Percentiles rank a stretch among this genome's conserved stretches.
Evolutionary conservation across 1,284 basidiomycete species (phyloP).

Genomic region (Cystobasidium sp.): DNA sequence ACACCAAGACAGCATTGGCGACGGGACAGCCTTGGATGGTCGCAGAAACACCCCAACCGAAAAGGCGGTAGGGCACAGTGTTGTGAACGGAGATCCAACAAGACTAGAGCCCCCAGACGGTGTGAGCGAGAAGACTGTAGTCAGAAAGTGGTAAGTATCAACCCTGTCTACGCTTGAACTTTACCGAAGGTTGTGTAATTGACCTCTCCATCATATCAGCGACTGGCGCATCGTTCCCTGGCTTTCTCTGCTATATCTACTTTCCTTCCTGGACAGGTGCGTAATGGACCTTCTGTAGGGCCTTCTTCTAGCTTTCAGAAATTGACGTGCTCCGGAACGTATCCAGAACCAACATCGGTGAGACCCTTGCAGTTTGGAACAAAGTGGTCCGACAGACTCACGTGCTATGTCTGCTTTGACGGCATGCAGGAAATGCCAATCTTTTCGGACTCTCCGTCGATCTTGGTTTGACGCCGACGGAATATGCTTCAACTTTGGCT

Average conservation of each 20-base stretch:
- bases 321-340: too few relatives aligned
- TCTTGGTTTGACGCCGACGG: constrained; percentile 31
- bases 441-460: constrained; percentile 47
- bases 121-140: constrained; percentile 39
- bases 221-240: constrained; percentile 53
- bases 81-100: constrained; percentile 5
- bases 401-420: neutral
- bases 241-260: constrained; percentile 52
- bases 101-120: constrained; percentile 8
- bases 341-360: constrained; percentile 21
- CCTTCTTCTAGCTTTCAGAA: neutral
- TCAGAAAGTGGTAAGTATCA: constrained; percentile 25
- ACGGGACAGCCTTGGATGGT: neutral
- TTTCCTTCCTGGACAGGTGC: constrained; percentile 45
- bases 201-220: neutral
- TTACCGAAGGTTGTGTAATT: neutral
- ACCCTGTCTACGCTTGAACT: neutral
- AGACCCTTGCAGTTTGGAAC: neutral
- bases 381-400: neutral
- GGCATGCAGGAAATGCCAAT: constrained; percentile 52
- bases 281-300: neutral
- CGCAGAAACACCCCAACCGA: neutral
- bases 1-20: neutral
- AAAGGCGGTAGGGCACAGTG: neutral
- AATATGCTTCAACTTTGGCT: constrained; percentile 38